These are phyloP conservation scores for Nicotiana rustica DNA, from an alignment of 305 asterid species.

Conservation along the genomic window DNA sequence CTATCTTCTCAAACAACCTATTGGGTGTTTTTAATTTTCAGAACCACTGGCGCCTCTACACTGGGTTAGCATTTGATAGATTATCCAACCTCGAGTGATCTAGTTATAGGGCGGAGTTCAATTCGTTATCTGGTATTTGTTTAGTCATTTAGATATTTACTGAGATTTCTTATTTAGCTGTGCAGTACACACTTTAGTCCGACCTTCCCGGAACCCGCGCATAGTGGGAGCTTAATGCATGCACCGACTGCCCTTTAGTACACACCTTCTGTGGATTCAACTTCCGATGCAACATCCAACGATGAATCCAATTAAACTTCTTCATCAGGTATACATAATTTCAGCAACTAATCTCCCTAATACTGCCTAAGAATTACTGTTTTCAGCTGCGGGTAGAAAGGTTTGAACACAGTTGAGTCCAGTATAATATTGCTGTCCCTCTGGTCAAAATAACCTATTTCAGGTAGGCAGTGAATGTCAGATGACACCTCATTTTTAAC, in stretches of 20 bases:
- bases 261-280: not conserved
- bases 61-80: conserved; percentile 30
- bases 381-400: not conserved
- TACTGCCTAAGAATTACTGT: too few relatives aligned
- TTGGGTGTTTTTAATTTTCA: not conserved
- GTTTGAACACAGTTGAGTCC: not conserved
- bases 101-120: conserved; percentile 11
- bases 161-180: not conserved
- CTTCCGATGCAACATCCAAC: not conserved
- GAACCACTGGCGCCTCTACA: not conserved
- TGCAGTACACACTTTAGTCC: not conserved
- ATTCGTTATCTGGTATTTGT: conserved; percentile 1
- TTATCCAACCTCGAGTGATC: conserved; percentile 19
- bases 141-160: not conserved
- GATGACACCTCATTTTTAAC: not conserved
- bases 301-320: not conserved
- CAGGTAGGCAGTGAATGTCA: not conserved
- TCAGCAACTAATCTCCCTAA: not conserved
- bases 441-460: not conserved
- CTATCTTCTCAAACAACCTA: not conserved
- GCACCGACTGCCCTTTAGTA: not conserved
- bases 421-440: not conserved
- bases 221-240: too few relatives aligned
- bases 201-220: too few relatives aligned
- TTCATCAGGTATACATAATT: not conserved